Base-by-base conservation (phyloP, 2,329 filamentous ascomycete genomes). In the Mollisia scopiformis region DNA sequence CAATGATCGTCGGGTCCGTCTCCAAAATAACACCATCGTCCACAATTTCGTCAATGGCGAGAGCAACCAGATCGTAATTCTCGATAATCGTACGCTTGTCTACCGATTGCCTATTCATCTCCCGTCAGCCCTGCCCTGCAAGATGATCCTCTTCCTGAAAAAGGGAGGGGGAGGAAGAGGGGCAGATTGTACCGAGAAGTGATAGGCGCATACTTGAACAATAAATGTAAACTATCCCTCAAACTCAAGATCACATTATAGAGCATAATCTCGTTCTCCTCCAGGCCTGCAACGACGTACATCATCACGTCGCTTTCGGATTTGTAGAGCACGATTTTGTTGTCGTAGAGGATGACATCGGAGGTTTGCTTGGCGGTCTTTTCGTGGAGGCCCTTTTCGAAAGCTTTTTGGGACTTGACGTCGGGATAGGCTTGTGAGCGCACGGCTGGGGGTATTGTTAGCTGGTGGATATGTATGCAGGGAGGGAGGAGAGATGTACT, bases 1-100 rank as follows among this genome's bases (percentile, higher is more conserved):
- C 90, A 68, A 99, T 91, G 72, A 97, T 91, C 66, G 95, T 94
- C 1, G 95, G 93, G 75, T 99, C 95, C 0, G 94, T 98, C 80
- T 99, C 95, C 63, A 99, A 87, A 70, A 99, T 94, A 74, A 98
- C 96, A 62, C 95, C 95, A 73, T 96, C 93, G 77, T 97, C 93
- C 57, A 96, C 87, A 64, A 96, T 94, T 78, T 99, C 95, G 77
- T 99, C 95, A 66, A 99, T 91, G 47, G 93, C 92, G 57, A 99
- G 86, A 14, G 93, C 91, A 64, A 97, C 91, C 23, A 98, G 85
- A 77, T 98, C 95, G 82, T 98, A 99, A 84, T 98, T 98, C 79
- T 99, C 95, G 73, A 98, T 89, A 68, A 98, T 93, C 60, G 95
- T 98, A 68, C 95, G 89, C 84, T 97, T 97, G 81, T 99, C 95